These are phyloP conservation scores for Bimuria novae-zelandiae DNA, from an alignment of 2,329 filamentous ascomycete genomes.

Conservation along the genomic window DNA sequence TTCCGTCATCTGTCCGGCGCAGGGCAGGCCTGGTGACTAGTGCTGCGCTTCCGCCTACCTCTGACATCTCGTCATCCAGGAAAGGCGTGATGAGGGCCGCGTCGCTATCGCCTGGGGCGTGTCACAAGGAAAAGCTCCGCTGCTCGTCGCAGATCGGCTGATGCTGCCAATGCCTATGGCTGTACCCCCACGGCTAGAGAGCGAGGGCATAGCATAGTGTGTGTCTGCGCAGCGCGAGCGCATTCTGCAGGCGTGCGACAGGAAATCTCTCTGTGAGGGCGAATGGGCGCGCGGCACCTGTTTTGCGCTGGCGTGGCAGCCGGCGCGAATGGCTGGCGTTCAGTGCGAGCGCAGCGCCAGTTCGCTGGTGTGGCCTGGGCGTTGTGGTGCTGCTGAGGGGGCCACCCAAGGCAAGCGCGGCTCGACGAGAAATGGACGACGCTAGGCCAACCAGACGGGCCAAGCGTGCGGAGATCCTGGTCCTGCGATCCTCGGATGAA, in stretches of 20 bases:
- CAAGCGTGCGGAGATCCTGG: constrained; percentile 26
- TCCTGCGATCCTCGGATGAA: constrained; percentile 9
- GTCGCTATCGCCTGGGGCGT: constrained; percentile 21
- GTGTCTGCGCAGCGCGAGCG: background rate
- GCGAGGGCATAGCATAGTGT: too few relatives aligned
- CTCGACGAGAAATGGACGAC: constrained; percentile 9
- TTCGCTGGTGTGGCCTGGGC: background rate
- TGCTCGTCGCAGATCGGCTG: constrained; percentile 8
- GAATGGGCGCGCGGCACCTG: constrained; percentile 10
- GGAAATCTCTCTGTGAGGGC: background rate
- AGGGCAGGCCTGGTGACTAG: constrained; percentile 42
- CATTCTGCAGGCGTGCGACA: background rate
- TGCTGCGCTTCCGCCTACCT: constrained; percentile 9
- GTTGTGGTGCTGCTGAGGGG: constrained; percentile 17
- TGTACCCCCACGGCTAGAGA: background rate
- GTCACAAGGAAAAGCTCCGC: constrained; percentile 18
- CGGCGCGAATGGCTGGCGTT: constrained; percentile 5
- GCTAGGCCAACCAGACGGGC: constrained; percentile 9
- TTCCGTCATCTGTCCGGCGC: constrained; percentile 35
- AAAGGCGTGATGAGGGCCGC: constrained; percentile 17
- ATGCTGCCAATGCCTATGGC: too few relatives aligned
- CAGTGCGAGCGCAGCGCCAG: background rate
- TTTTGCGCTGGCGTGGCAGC: background rate
- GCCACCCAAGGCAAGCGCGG: constrained; percentile 8
- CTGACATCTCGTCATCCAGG: constrained; percentile 27